Base-by-base conservation (phyloP, 2,329 filamentous ascomycete genomes). In the Trichoderma lentiforme region DNA sequence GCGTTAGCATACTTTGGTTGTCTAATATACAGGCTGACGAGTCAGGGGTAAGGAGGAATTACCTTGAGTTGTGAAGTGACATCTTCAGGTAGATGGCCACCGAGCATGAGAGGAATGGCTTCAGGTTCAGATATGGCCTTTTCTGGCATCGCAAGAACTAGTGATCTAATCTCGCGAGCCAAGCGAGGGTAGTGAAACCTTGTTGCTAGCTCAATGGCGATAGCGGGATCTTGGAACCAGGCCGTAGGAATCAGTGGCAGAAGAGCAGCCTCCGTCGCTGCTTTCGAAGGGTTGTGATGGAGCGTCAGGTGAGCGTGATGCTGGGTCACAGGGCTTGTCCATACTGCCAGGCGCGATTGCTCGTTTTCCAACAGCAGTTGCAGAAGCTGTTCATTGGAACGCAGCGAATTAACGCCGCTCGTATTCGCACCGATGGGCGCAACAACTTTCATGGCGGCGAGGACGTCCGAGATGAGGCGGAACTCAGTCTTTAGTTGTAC, bases 401-500 rank as follows among this genome's bases (percentile, higher is more conserved):
- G 89, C 53, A 97, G 83, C 1, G 91, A 89, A 75, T 90, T 91
- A 72, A 90, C 84, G 7, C 87, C 86, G 1, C 84, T 80, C 72
- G 83, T 78, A 51, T 86, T 82, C 1, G 83, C 80, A 4, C 89
- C 91, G 43, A 93, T 88, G 72, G 84, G 85, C 1, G 88, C 85
- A 12, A 94, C 87, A 3, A 84, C 86, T 74, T 90, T 89, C 73
- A 99, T 82, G 15, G 90, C 88, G 12, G 83, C 80, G 63, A 91
- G 84, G 43, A 98, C 90, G 79, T 98, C 94, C 7, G 87, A 87
- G 51, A 98, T 87, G 21, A 97, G 84, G 75, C 92, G 92, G 39
- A 94, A 89, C 82, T 99, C 96, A 0, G 97, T 95, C 84, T 97
- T 98, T 66, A 98, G 86, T 79, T 99, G 96, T 18, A 99, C 84